Base-by-base conservation (phyloP, 2,329 filamentous ascomycete species). In the Coleophoma crateriformis region DNA sequence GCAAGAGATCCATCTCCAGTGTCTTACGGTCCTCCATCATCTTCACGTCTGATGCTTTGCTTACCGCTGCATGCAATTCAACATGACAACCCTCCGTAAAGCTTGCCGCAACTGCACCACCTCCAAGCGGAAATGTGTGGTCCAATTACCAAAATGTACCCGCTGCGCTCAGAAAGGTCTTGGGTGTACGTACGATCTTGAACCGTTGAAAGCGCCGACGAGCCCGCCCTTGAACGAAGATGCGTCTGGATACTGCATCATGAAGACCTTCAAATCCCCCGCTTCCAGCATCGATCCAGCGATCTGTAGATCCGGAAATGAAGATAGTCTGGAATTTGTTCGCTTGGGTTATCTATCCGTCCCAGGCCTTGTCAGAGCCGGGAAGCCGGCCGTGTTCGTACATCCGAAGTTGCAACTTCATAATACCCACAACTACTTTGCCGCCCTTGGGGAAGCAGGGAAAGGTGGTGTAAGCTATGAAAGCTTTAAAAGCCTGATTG, bases 71-170 rank as follows among this genome's bases (percentile, higher is more conserved):
- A 50, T 13, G 32, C 32, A 49, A 45, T 44, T 33, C 20, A 43
- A 46, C 27, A 50, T 50, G 48, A 37, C 43, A 3, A 43, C 33
- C 17, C 48, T 50, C 33, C 48, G 48, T 33, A 49, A 50, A 50
- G 48, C 48, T 11, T 50, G 48, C 44, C 19, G 35, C 43, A 50
- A 50, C 43, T 50, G 48, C 43, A 50, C 48, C 14, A 27, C 43
- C 20, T 50, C 48, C 10, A 50, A 50, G 38, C 42, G 48, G 35
- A 50, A 50, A 46, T 50, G 48, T 37, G 20, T 50, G 6, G 43
- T 50, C 35, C 43, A 46, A 46, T 38, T 46, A 19, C 48, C 43
- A 35, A 46, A 35, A 43, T 50, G 48, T 43, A 41, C n/a, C n/a
- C 48, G 48, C 32, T 50, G 48, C 42, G 14, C 22, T 20, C 43